phyloP scores from a whole-genome alignment of 345 rosid genomes.

The Arabidopsis suecica region DNA sequence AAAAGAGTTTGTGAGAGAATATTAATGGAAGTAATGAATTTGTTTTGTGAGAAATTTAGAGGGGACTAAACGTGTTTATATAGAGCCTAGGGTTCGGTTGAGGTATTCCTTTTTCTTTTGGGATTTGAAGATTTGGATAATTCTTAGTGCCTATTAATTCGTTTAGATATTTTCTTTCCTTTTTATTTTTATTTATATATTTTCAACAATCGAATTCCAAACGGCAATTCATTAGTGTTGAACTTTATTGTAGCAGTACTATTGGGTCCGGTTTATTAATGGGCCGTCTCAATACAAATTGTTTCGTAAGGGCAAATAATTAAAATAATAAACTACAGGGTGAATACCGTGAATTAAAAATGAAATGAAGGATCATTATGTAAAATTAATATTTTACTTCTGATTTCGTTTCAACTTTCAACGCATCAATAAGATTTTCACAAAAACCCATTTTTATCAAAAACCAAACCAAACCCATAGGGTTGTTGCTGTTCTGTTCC shows the following conservation, averaged over 20 bases:
- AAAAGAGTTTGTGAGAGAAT: not conserved
- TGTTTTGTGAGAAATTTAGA: not conserved
- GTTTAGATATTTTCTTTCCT: not conserved
- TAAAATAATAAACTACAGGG: not conserved
- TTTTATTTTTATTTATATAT: not conserved
- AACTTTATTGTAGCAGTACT: not conserved
- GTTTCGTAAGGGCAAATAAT: not conserved
- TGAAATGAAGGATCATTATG: not conserved
- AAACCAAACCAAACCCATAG: slow-evolving; percentile 11
- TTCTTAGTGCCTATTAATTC: not conserved
- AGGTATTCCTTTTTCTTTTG: not conserved
- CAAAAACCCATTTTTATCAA: not conserved
- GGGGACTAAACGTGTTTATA: not conserved
- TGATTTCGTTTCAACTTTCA: slow-evolving; percentile 30
- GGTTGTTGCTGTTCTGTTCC: slow-evolving; percentile 34
- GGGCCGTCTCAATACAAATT: not conserved
- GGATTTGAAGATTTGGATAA: slow-evolving; percentile 2
- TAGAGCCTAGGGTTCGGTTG: not conserved
- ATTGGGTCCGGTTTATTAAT: slow-evolving; percentile 13
- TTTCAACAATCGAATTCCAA: too few species aligned
- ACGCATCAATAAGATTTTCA: not conserved
- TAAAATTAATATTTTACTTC: slow-evolving; percentile 20
- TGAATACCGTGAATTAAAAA: not conserved
- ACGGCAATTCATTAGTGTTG: too few species aligned
- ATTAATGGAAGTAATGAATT: not conserved